Percentiles rank a stretch among this genome's conserved stretches.
Evolutionary conservation across 768 basidiomycete species (phyloP).

Genomic region (Podaxis sp.): DNA sequence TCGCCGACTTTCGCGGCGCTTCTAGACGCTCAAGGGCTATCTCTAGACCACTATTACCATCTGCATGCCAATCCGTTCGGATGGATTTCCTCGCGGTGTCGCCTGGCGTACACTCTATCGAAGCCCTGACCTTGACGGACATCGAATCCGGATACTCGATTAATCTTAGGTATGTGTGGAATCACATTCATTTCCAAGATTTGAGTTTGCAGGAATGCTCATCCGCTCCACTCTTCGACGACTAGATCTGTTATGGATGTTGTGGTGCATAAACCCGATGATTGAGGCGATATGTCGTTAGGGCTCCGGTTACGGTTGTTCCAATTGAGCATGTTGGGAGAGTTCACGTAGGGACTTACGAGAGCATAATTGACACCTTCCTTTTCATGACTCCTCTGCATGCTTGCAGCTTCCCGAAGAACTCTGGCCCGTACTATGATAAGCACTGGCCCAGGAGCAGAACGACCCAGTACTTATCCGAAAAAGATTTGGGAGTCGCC

Average conservation of each 20-base stretch:
- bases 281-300: constrained; percentile 16
- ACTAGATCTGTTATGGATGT: constrained; percentile 72
- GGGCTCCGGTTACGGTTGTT: background rate
- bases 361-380: background rate
- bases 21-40: background rate
- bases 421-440: background rate
- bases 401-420: background rate
- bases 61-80: constrained; percentile 81
- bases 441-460: background rate
- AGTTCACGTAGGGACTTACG: too few relatives aligned
- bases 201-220: constrained; percentile 1
- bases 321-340: too few relatives aligned
- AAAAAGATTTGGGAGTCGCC: background rate
- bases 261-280: constrained; percentile 61
- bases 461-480: background rate
- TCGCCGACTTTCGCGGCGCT: background rate
- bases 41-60: constrained; percentile 71
- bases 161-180: constrained; percentile 61
- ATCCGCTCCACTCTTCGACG: background rate
- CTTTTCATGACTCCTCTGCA: background rate
- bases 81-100: constrained; percentile 83
- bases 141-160: constrained; percentile 70
- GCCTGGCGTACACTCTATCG: constrained; percentile 78
- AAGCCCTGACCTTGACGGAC: constrained; percentile 71
- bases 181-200: background rate